These are phyloP conservation scores for Talaromyces proteolyticus DNA, from an alignment of 495 filamentous ascomycete genomes.

Conservation along the genomic window DNA sequence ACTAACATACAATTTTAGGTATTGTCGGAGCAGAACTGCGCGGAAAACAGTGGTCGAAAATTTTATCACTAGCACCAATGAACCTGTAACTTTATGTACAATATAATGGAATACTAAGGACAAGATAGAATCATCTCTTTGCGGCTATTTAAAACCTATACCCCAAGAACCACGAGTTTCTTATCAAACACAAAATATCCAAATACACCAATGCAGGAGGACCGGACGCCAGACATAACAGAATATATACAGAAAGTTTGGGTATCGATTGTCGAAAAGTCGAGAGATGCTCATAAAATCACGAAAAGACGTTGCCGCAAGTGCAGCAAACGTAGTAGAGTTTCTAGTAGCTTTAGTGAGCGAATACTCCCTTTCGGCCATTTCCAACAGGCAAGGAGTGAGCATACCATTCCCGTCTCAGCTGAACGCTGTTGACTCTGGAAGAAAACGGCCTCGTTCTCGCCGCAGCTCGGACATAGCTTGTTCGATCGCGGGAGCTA, in stretches of 20 bases:
- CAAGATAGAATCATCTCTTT: background rate
- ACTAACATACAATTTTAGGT: constrained; percentile 41
- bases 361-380: background rate
- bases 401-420: constrained; percentile 89
- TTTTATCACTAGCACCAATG: constrained; percentile 91
- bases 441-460: constrained; percentile 91
- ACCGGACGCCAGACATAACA: constrained; percentile 7
- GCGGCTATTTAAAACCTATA: background rate
- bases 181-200: background rate
- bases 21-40: constrained; percentile 83
- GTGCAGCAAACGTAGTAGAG: constrained; percentile 94
- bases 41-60: constrained; percentile 93
- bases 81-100: constrained; percentile 56
- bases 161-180: background rate
- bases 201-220: background rate
- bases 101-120: constrained; percentile 1
- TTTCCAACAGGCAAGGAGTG: constrained; percentile 1
- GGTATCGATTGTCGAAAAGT: constrained; percentile 29
- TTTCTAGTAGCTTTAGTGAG: constrained; percentile 57
- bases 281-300: constrained; percentile 15
- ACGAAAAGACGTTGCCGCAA: constrained; percentile 82
- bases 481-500: constrained; percentile 85
- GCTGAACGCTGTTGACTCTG: constrained; percentile 95
- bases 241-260: constrained; percentile 15
- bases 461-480: constrained; percentile 74